Percentiles rank a stretch among this genome's conserved stretches.
phyloP scores from a whole-genome alignment of 2,329 filamentous ascomycete species.

The Biscogniauxia mediterranea region DNA sequence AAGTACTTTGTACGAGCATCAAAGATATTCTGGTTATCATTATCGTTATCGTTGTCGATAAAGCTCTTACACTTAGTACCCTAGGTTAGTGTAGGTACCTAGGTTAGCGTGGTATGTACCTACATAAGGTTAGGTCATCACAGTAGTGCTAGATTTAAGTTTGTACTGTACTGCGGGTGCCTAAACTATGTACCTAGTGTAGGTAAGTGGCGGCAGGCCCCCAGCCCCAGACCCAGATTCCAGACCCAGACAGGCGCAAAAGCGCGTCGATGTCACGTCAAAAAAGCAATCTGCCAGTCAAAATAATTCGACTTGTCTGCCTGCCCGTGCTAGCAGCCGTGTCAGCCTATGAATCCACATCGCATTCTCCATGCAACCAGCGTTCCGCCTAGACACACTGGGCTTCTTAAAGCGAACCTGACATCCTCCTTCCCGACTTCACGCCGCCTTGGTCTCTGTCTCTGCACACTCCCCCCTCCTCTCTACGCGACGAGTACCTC shows the following conservation, averaged over 20 bases:
- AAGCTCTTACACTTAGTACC: too few relatives aligned
- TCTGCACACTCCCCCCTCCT: too few relatives aligned
- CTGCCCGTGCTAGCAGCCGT: not conserved
- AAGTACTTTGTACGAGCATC: too few relatives aligned
- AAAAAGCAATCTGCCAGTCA: not conserved
- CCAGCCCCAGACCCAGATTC: too few relatives aligned
- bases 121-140: not conserved
- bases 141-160: not conserved
- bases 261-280: slow-evolving; percentile 9
- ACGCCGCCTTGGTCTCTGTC: slow-evolving; percentile 16
- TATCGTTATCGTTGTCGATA: slow-evolving; percentile 17
- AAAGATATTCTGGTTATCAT: not conserved
- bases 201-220: too few relatives aligned
- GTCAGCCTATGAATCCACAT: slow-evolving; percentile 2
- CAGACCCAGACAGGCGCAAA: not conserved
- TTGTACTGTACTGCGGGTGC: too few relatives aligned
- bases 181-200: too few relatives aligned
- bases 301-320: slow-evolving; percentile 6
- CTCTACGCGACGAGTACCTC: slow-evolving; percentile 4
- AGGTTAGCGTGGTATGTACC: too few relatives aligned
- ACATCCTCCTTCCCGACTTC: slow-evolving; percentile 25
- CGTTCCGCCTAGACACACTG: not conserved
- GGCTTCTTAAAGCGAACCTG: not conserved
- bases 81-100: too few relatives aligned
- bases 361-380: slow-evolving; percentile 1